Evolutionary conservation across 345 rosid species (phyloP), one percentile per base, ranked within the genome.

Genomic region (Arabidopsis thaliana): DNA sequence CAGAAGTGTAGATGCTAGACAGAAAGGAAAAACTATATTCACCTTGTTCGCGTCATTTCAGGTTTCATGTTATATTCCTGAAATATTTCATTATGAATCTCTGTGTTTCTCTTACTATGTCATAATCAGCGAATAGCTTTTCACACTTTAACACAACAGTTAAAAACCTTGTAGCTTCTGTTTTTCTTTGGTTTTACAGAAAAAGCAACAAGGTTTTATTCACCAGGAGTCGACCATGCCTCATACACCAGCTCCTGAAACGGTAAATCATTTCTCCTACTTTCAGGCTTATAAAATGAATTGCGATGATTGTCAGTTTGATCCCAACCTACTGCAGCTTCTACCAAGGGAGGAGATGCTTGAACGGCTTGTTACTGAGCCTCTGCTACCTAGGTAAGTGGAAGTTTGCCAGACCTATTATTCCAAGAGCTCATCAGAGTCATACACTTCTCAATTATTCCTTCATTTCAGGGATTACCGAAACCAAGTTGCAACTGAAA

Each of bases 1-100:
- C 61, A 83, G 99, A 71, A 84, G 79, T 79, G 99, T 92, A 70
- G 88, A 92, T 67, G 99, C 99, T 67, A 78, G 91, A 80, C 99
- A 92, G 61, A 89, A 86, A 63, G 96, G 99, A 75, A 86, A 80
- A 13, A 62, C 80, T 34, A 65, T 92, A 71, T 95, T 92, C 87
- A 89, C 83, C 28, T 79, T 95, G 79, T 53, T 89, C 33, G 93
- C 96, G 42, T 95, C 99, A 67, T 95, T 92, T 82, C 93, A 95
- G 89, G 99, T 95, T 36, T 55, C 46, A 32, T 59, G 24, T 44
- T 53, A 65, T 56, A 33, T 24, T 53, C 68, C 38, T 40, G n/a
- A 56, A 2, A 40, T 24, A 12, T 33, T 52, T 24, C 14, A 8
- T 8, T 25, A 9, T 14, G n/a, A n/a, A 69, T 23, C 62, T 61